A percentile compares a stretch with the other conserved stretches of the same genome.
These are phyloP conservation scores for Suhomyces coccinellae DNA, from an alignment of 1,139 yeast species.

Conservation along the genomic window DNA sequence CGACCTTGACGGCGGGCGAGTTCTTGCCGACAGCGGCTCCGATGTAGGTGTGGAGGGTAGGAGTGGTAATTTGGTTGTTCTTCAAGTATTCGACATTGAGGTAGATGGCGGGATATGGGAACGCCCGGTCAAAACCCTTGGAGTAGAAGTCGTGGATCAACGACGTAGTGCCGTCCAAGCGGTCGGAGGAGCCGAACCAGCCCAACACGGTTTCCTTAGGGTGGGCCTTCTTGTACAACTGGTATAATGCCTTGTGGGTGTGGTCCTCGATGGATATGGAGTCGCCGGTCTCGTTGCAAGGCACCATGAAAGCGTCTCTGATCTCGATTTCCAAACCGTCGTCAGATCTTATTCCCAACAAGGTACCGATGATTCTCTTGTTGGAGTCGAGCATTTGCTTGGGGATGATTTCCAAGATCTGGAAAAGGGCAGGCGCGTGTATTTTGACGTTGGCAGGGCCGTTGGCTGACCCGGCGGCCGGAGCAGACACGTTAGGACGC, in stretches of 20 bases:
- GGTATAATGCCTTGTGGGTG: conserved; percentile 69
- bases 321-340: conserved; percentile 81
- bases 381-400: conserved; percentile 44
- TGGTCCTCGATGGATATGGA: conserved; percentile 76
- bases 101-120: conserved; percentile 78
- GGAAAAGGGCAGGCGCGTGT: conserved; percentile 73
- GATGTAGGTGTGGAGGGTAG: conserved; percentile 64
- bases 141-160: conserved; percentile 82
- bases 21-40: conserved; percentile 72
- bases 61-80: conserved; percentile 37
- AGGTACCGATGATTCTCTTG: conserved; percentile 77
- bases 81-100: conserved; percentile 55
- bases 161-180: conserved; percentile 74
- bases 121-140: conserved; percentile 66
- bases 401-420: conserved; percentile 54
- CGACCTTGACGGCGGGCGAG: conserved; percentile 45
- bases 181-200: conserved; percentile 75
- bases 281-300: conserved; percentile 75
- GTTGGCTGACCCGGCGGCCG: conserved; percentile 49
- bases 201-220: conserved; percentile 82
- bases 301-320: conserved; percentile 78
- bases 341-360: conserved; percentile 79
- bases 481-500: conserved; percentile 59
- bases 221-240: conserved; percentile 74
- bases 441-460: conserved; percentile 55